phyloP scores from a whole-genome alignment of 805 yeast species.

The Metschnikowia sp. region DNA sequence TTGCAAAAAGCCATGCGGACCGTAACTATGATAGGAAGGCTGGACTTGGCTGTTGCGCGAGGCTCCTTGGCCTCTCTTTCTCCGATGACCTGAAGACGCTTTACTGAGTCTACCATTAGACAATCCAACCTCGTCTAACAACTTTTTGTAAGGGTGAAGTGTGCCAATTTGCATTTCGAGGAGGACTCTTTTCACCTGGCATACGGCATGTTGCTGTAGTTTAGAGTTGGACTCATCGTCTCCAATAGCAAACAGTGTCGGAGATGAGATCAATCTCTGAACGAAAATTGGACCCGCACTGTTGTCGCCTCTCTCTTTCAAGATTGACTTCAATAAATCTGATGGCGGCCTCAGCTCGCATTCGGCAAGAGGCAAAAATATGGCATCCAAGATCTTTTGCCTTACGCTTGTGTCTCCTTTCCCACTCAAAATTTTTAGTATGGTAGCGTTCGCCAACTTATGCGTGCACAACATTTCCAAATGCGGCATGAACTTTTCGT shows the following conservation, averaged over 20 bases:
- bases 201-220: constrained; percentile 53
- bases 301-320: constrained; percentile 63
- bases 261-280: constrained; percentile 73
- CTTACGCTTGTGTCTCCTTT: constrained; percentile 64
- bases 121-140: constrained; percentile 90
- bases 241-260: constrained; percentile 43
- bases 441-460: constrained; percentile 79
- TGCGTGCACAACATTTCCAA: constrained; percentile 68
- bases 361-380: constrained; percentile 53
- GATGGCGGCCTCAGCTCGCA: constrained; percentile 35
- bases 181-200: constrained; percentile 61
- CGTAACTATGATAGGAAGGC: background rate
- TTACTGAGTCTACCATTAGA: constrained; percentile 33
- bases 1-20: background rate
- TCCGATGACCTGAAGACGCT: constrained; percentile 24
- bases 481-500: constrained; percentile 58
- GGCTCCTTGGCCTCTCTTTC: constrained; percentile 18
- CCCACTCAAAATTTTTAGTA: constrained; percentile 72
- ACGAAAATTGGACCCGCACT: constrained; percentile 54
- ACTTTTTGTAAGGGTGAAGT: constrained; percentile 72
- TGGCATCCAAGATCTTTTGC: constrained; percentile 54
- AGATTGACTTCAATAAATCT: constrained; percentile 50
- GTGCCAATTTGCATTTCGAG: constrained; percentile 53
- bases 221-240: constrained; percentile 20
- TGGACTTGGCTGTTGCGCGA: constrained; percentile 1